phyloP scores from a whole-genome alignment of 169 alveolate genomes.

The Eimeria maxima region DNA sequence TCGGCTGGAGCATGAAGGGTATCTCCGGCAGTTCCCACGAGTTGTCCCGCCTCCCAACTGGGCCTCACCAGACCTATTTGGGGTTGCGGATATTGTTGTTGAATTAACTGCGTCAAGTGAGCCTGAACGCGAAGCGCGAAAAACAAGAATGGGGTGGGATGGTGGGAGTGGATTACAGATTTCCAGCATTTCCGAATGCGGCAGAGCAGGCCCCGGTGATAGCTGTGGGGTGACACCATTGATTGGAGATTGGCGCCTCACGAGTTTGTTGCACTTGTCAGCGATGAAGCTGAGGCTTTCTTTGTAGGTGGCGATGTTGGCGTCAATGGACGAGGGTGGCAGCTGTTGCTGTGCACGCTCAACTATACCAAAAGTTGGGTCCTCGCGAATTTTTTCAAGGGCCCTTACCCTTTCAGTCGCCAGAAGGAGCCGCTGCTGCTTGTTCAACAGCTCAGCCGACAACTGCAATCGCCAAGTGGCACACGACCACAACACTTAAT shows the following conservation, averaged over 20 bases:
- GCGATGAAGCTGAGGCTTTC: slow-evolving; percentile 53
- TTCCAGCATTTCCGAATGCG: not conserved
- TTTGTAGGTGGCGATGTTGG: not conserved
- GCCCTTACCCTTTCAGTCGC: slow-evolving; percentile 60
- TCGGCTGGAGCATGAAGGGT: slow-evolving; percentile 4
- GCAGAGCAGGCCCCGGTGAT: not conserved
- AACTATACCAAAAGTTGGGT: slow-evolving; percentile 32
- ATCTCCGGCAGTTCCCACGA: slow-evolving; percentile 7
- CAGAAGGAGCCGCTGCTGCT: slow-evolving; percentile 64
- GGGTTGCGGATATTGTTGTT: slow-evolving; percentile 43
- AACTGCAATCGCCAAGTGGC: slow-evolving; percentile 21
- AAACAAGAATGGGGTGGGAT: not conserved
- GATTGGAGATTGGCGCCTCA: not conserved
- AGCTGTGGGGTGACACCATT: not conserved
- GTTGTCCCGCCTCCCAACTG: slow-evolving; percentile 30
- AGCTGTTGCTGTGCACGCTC: slow-evolving; percentile 65
- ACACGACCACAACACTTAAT: not conserved
- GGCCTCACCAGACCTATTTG: not conserved
- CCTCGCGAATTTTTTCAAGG: slow-evolving; percentile 45
- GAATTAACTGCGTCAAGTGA: slow-evolving; percentile 37
- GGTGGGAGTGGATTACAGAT: not conserved
- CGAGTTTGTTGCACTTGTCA: slow-evolving; percentile 64
- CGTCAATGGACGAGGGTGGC: slow-evolving; percentile 10
- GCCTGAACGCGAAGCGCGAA: slow-evolving; percentile 16
- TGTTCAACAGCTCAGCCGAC: slow-evolving; percentile 16